phyloP scores from a whole-genome alignment of 2,329 filamentous ascomycete species.

The Aspergillus hiratsukae region DNA sequence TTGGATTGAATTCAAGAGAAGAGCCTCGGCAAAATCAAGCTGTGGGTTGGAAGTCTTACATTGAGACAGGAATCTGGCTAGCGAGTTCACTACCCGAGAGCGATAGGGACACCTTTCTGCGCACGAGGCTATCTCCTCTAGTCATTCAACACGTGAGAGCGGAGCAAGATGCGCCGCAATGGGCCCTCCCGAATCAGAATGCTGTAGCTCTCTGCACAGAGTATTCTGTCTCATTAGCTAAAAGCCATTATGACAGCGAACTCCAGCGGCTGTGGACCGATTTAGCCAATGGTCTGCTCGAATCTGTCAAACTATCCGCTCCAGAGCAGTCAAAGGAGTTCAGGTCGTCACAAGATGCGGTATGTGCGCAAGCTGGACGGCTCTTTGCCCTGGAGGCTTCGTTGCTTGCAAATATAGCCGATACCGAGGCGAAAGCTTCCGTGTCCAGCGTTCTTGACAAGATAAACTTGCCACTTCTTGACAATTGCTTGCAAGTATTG shows the following conservation, averaged over 20 bases:
- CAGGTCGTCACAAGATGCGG: slow-evolving; percentile 63
- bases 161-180: slow-evolving; percentile 42
- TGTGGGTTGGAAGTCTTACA: slow-evolving; percentile 71
- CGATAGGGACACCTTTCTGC: slow-evolving; percentile 44
- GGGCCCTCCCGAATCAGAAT: slow-evolving; percentile 46
- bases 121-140: slow-evolving; percentile 49
- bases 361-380: slow-evolving; percentile 62
- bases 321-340: slow-evolving; percentile 80
- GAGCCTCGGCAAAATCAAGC: slow-evolving; percentile 66
- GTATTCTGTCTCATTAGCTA: slow-evolving; percentile 34
- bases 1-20: slow-evolving; percentile 68
- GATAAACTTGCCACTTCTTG: slow-evolving; percentile 37
- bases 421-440: slow-evolving; percentile 18
- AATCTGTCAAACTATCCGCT: slow-evolving; percentile 66
- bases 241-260: slow-evolving; percentile 43
- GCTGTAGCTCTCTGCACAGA: slow-evolving; percentile 36
- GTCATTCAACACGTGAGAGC: slow-evolving; percentile 51
- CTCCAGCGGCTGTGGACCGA: slow-evolving; percentile 59
- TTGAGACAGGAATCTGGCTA: slow-evolving; percentile 58
- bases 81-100: slow-evolving; percentile 45
- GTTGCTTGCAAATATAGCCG: slow-evolving; percentile 27
- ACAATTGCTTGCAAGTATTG: slow-evolving; percentile 48
- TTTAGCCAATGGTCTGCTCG: slow-evolving; percentile 58
- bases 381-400: slow-evolving; percentile 58
- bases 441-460: slow-evolving; percentile 34